A percentile compares a stretch with the other conserved stretches of the same genome.
Evolutionary conservation across 2,329 filamentous ascomycete genomes (phyloP).

Genomic region (Aspergillus tamarii): DNA sequence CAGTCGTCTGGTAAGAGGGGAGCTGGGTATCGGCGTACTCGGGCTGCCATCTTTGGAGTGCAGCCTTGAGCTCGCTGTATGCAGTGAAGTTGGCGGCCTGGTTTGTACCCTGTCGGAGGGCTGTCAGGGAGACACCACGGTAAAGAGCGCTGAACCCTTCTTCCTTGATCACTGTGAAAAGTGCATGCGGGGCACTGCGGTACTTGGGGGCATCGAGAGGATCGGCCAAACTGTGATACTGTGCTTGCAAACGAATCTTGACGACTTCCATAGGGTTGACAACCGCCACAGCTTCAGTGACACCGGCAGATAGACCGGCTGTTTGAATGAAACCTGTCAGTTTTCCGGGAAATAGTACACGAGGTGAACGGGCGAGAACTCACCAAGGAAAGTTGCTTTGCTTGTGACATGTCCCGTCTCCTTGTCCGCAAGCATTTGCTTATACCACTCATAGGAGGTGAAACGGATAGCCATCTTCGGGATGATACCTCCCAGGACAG

Average conservation of each 20-base stretch:
- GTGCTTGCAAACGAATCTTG: slow-evolving; percentile 97
- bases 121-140: slow-evolving; percentile 90
- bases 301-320: slow-evolving; percentile 88
- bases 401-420: slow-evolving; percentile 70
- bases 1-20: slow-evolving; percentile 84
- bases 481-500: slow-evolving; percentile 92
- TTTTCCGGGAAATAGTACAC: background rate
- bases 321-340: slow-evolving; percentile 14
- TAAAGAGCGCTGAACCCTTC: slow-evolving; percentile 88
- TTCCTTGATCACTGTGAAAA: slow-evolving; percentile 88
- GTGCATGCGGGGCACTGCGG: slow-evolving; percentile 82
- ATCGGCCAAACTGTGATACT: slow-evolving; percentile 97
- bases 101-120: slow-evolving; percentile 91
- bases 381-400: slow-evolving; percentile 71
- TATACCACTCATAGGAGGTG: slow-evolving; percentile 95
- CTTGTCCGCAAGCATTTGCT: slow-evolving; percentile 74
- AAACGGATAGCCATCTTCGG: slow-evolving; percentile 99
- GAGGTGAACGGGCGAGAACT: slow-evolving; percentile 27
- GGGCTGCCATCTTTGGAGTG: slow-evolving; percentile 72
- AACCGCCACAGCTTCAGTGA: slow-evolving; percentile 94
- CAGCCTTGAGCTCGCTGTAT: slow-evolving; percentile 89
- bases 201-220: slow-evolving; percentile 96
- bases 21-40: slow-evolving; percentile 67
- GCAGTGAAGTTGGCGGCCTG: slow-evolving; percentile 99
- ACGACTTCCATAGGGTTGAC: slow-evolving; percentile 99